A percentile compares a stretch with the other conserved stretches of the same genome.
Evolutionary conservation across 1,139 yeast species (phyloP).

Genomic region (Geotrichum reessii): DNA sequence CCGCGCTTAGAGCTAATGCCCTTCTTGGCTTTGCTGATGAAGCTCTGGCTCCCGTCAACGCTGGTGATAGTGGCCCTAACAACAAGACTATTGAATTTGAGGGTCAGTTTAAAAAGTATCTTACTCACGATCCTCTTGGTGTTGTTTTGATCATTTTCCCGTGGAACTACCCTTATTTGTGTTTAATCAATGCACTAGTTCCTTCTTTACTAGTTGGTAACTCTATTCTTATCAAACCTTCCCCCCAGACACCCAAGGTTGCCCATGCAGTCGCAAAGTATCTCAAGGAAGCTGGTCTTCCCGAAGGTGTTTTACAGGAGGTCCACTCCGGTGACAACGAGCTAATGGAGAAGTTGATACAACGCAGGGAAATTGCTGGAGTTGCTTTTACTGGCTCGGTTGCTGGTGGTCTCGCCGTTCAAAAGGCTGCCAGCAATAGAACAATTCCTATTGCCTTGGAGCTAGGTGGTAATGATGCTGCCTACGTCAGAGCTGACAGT

Average conservation of each 20-base stretch:
- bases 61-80: constrained; percentile 23
- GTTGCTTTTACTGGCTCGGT: constrained; percentile 88
- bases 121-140: constrained; percentile 62
- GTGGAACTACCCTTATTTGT: constrained; percentile 80
- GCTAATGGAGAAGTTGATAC: constrained; percentile 58
- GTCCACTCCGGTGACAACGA: constrained; percentile 52
- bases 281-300: constrained; percentile 67
- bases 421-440: constrained; percentile 63
- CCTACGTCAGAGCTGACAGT: constrained; percentile 70
- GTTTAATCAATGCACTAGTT: constrained; percentile 76
- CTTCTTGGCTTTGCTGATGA: constrained; percentile 34
- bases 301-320: constrained; percentile 73
- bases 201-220: constrained; percentile 83
- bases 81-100: constrained; percentile 17
- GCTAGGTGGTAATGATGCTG: constrained; percentile 84
- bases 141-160: constrained; percentile 82
- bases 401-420: constrained; percentile 69
- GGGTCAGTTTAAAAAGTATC: constrained; percentile 40
- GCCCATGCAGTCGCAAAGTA: constrained; percentile 62
- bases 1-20: constrained; percentile 32
- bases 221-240: constrained; percentile 72
- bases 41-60: constrained; percentile 34
- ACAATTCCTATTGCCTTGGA: constrained; percentile 79
- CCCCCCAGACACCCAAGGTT: constrained; percentile 77
- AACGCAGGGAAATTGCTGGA: constrained; percentile 52